Percentiles rank a stretch among this genome's conserved stretches.
These are phyloP conservation scores for Phytophthora pini DNA, from an alignment of 352 stramenopile species.

Conservation along the genomic window DNA sequence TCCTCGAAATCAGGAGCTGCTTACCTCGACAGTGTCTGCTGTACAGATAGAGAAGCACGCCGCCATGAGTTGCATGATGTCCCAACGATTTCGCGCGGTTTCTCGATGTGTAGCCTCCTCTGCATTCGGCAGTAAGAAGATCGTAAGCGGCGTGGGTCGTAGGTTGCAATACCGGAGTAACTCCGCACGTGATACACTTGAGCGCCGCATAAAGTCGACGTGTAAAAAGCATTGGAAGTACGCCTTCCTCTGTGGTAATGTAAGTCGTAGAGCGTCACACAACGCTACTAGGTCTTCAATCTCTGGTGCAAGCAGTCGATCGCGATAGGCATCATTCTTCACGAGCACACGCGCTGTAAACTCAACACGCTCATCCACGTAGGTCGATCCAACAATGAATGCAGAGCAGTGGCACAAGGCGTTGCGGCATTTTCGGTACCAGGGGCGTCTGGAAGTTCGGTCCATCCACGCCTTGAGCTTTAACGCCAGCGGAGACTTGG, in stretches of 20 bases:
- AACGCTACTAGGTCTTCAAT: constrained; percentile 68
- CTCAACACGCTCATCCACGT: constrained; percentile 48
- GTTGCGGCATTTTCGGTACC: constrained; percentile 30
- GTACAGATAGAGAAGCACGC: constrained; percentile 72
- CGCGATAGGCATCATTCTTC: constrained; percentile 73
- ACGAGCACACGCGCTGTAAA: constrained; percentile 56
- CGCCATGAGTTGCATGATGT: constrained; percentile 62
- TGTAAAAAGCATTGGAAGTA: constrained; percentile 73
- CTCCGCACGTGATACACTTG: constrained; percentile 54
- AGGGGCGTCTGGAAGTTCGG: constrained; percentile 16
- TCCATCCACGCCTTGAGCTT: constrained; percentile 7
- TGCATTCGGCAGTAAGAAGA: constrained; percentile 46
- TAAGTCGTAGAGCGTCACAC: constrained; percentile 57
- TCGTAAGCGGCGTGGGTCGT: constrained; percentile 37
- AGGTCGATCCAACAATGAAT: constrained; percentile 53
- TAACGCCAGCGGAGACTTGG: constrained; percentile 12
- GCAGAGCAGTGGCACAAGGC: constrained; percentile 29
- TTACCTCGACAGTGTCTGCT: constrained; percentile 38
- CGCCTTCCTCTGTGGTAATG: constrained; percentile 57
- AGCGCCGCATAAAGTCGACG: constrained; percentile 64
- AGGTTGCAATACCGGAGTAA: constrained; percentile 67
- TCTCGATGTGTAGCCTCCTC: constrained; percentile 44
- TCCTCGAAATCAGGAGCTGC: not conserved
- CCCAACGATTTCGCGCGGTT: constrained; percentile 49
- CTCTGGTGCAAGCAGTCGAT: constrained; percentile 62